Percentiles rank a stretch among this genome's conserved stretches.
These are phyloP conservation scores for Mucor irregularis DNA, from an alignment of 371 early-diverging fungal genomes.

Conservation along the genomic window DNA sequence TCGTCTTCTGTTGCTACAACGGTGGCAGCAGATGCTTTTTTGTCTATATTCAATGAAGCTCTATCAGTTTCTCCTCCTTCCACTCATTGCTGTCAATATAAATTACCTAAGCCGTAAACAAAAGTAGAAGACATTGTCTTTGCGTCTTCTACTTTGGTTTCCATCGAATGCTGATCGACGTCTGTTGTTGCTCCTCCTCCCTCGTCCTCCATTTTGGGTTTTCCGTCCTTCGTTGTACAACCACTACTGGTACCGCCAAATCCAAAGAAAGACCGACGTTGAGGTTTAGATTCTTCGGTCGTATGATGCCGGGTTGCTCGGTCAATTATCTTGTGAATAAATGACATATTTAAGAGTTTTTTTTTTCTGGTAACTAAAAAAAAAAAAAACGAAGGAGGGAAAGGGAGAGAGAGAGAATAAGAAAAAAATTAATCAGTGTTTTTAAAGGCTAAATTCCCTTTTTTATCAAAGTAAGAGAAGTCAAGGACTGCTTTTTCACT, in stretches of 20 bases:
- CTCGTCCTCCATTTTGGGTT: not conserved
- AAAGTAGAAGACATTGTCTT: too few species aligned
- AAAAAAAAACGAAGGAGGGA: not conserved
- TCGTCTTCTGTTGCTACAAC: slow-evolving; percentile 2
- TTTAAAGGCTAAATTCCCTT: not conserved
- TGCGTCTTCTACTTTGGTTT: too few species aligned
- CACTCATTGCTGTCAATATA: too few species aligned
- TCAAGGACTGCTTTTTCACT: too few species aligned
- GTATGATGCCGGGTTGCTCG: slow-evolving; percentile 21
- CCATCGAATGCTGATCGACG: not conserved
- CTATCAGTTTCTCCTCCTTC: not conserved
- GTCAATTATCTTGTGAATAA: slow-evolving; percentile 26
- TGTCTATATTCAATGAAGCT: not conserved
- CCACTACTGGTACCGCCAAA: slow-evolving; percentile 17
- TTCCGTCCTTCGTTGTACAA: too few species aligned
- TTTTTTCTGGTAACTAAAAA: too few species aligned
- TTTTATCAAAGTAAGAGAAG: not conserved
- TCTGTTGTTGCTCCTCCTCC: not conserved
- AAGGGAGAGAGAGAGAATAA: not conserved
- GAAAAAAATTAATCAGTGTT: not conserved
- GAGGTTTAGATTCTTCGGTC: slow-evolving; percentile 15
- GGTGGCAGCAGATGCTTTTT: not conserved
- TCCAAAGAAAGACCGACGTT: slow-evolving; percentile 34
- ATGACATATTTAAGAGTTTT: slow-evolving; percentile 19
- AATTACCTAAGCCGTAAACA: too few species aligned